Percentiles rank a stretch among this genome's conserved stretches.
Conservation (phyloP, 257 asterid genomes). For the Mitragyna speciosa region DNA sequence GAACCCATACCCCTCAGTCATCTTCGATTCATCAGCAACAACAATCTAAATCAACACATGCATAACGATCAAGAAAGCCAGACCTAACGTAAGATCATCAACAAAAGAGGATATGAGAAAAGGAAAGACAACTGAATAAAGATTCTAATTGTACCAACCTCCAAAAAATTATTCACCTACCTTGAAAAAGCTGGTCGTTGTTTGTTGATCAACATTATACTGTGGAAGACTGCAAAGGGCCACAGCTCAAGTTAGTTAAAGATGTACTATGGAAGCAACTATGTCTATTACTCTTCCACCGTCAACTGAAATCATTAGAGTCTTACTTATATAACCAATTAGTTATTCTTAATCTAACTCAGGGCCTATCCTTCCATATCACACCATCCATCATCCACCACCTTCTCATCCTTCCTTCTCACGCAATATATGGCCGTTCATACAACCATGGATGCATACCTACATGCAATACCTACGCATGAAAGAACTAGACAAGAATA, state of each 20-base stretch:
- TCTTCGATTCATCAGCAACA: too few species aligned
- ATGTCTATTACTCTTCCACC: neutral
- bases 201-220: neutral
- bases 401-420: conserved; percentile 27
- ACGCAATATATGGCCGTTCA: conserved; percentile 8
- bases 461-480: too few species aligned
- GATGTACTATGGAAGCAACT: conserved; percentile 35
- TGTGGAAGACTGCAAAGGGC: conserved; percentile 7
- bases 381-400: conserved; percentile 21
- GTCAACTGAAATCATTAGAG: conserved; percentile 12
- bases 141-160: too few species aligned
- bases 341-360: conserved; percentile 6
- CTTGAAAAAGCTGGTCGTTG: neutral
- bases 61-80: too few species aligned
- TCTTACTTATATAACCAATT: conserved; percentile 10
- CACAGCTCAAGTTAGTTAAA: conserved; percentile 29
- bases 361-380: neutral
- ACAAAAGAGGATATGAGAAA: too few species aligned
- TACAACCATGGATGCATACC: too few species aligned
- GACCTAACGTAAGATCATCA: too few species aligned
- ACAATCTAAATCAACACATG: too few species aligned
- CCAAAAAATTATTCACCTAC: too few species aligned
- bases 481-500: too few species aligned
- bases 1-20: too few species aligned
- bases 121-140: too few species aligned